Evolutionary conservation across 2,329 filamentous ascomycete genomes (phyloP).

Genomic region (Fusarium tuaranense): DNA sequence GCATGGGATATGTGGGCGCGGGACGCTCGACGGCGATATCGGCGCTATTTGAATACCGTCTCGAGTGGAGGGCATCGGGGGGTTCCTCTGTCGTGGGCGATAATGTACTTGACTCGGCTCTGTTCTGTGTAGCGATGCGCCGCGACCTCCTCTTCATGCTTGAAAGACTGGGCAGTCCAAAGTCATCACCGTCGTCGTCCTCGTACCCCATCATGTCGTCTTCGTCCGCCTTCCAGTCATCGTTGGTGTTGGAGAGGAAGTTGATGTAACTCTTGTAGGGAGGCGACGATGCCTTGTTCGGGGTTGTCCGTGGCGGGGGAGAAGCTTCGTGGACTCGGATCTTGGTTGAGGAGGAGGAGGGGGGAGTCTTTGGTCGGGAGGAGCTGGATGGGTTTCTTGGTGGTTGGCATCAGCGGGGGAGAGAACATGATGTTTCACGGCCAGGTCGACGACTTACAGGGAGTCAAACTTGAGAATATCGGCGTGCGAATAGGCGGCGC

Average conservation of each 20-base stretch:
- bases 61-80: constrained; percentile 54
- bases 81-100: constrained; percentile 53
- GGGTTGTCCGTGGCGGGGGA: constrained; percentile 65
- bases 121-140: constrained; percentile 60
- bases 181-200: constrained; percentile 93
- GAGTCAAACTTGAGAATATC: constrained; percentile 91
- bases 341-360: constrained; percentile 68
- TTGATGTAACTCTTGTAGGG: constrained; percentile 79
- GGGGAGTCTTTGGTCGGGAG: constrained; percentile 81
- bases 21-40: constrained; percentile 95
- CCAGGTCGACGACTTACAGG: constrained; percentile 65
- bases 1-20: constrained; percentile 83
- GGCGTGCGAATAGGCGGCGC: constrained; percentile 95
- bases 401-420: constrained; percentile 18
- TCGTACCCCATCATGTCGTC: constrained; percentile 84
- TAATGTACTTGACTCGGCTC: constrained; percentile 46
- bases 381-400: constrained; percentile 69
- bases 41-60: constrained; percentile 83
- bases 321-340: constrained; percentile 63
- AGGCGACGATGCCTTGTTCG: constrained; percentile 70
- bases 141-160: constrained; percentile 84
- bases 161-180: constrained; percentile 91
- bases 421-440: neutral
- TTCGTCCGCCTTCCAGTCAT: constrained; percentile 83
- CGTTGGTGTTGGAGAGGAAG: constrained; percentile 83